Conservation (phyloP, 352 stramenopile genomes). For the Globisporangium camurandrum region DNA sequence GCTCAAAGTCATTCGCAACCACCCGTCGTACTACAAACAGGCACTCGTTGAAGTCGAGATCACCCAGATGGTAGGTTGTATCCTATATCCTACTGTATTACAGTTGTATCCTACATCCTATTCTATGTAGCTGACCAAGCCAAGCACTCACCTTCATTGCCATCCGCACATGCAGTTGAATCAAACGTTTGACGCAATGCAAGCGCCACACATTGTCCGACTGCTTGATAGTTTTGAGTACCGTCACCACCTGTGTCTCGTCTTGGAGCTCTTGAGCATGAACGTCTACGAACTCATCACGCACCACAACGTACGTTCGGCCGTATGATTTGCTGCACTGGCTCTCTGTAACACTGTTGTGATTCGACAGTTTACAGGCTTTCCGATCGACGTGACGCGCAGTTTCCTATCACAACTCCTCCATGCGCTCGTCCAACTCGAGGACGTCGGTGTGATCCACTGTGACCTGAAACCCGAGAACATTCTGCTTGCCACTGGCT, state of each 20-base stretch:
- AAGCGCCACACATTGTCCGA: constrained; percentile 69
- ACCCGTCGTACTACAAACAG: constrained; percentile 89
- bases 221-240: constrained; percentile 90
- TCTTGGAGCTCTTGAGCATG: constrained; percentile 91
- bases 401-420: constrained; percentile 93
- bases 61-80: constrained; percentile 73
- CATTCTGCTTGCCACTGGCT: constrained; percentile 87
- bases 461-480: constrained; percentile 97
- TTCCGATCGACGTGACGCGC: constrained; percentile 86
- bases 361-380: constrained; percentile 42
- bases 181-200: constrained; percentile 11
- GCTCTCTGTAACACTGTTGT: neutral
- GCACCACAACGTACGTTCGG: constrained; percentile 76
- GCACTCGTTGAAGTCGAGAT: constrained; percentile 93
- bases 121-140: too few species aligned
- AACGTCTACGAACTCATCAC: constrained; percentile 94
- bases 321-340: too few species aligned
- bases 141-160: too few species aligned
- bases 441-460: constrained; percentile 93
- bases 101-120: too few species aligned
- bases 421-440: constrained; percentile 64
- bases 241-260: constrained; percentile 90
- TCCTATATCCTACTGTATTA: too few species aligned
- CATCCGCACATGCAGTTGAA: constrained; percentile 20
- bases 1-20: constrained; percentile 97